A percentile compares a stretch with the other conserved stretches of the same genome.
phyloP scores from a whole-genome alignment of 345 rosid species.

The Citrus unshiu region DNA sequence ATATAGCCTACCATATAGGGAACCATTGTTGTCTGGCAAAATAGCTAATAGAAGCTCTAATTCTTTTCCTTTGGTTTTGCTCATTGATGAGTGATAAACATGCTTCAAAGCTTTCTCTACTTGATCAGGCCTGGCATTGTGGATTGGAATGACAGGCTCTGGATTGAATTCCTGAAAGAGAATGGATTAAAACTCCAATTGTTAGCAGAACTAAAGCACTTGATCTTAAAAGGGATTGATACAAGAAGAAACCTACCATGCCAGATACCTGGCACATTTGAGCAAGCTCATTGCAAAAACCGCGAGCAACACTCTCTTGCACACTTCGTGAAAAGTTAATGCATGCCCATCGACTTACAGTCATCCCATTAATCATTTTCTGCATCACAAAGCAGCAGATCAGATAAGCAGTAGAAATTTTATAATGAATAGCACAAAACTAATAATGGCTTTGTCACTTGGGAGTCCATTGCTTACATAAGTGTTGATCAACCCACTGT shows the following conservation, averaged over 20 bases:
- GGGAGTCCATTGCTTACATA: background rate
- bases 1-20: constrained; percentile 70
- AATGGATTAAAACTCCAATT: background rate
- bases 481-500: background rate
- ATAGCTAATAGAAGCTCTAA: constrained; percentile 88
- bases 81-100: constrained; percentile 73
- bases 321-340: constrained; percentile 94
- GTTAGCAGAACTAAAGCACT: background rate
- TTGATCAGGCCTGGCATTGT: constrained; percentile 91
- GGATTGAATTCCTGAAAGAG: constrained; percentile 74
- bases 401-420: constrained; percentile 12
- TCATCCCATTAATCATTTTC: constrained; percentile 99
- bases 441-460: background rate
- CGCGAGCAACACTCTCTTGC: constrained; percentile 90
- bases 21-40: constrained; percentile 95
- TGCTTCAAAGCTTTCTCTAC: constrained; percentile 97
- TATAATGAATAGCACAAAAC: background rate
- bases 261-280: constrained; percentile 99
- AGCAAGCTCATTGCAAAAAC: constrained; percentile 87
- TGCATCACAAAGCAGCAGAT: constrained; percentile 17
- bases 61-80: constrained; percentile 93
- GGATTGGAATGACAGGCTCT: constrained; percentile 88
- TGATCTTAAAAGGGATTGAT: background rate
- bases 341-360: constrained; percentile 93
- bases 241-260: constrained; percentile 53